These are phyloP conservation scores for Pelargonium fulgidum DNA, from an alignment of 441 rosid genomes.

Conservation along the genomic window DNA sequence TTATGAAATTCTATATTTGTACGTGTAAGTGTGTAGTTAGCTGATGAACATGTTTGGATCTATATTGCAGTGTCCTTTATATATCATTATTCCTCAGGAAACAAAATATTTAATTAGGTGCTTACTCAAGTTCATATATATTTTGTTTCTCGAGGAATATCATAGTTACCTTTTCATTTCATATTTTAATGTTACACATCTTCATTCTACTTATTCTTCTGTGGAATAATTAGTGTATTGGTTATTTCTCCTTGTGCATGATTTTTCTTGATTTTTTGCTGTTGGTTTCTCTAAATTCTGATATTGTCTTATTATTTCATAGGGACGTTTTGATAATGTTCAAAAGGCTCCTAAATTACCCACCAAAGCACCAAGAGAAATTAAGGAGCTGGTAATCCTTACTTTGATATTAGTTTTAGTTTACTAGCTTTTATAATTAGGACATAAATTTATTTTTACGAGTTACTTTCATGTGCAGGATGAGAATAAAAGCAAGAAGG, in stretches of 20 bases:
- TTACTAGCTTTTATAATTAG: not conserved
- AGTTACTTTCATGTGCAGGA: constrained; percentile 48
- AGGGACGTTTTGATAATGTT: constrained; percentile 77
- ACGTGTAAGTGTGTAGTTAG: not conserved
- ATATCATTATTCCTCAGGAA: not conserved
- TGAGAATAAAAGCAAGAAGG: constrained; percentile 83
- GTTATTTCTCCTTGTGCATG: not conserved
- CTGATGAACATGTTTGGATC: not conserved
- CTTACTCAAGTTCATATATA: too few relatives aligned
- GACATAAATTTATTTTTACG: constrained; percentile 8
- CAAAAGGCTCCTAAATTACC: constrained; percentile 47
- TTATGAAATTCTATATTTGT: not conserved
- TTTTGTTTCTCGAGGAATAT: not conserved
- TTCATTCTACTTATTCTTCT: not conserved
- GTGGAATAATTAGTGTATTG: not conserved
- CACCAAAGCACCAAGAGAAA: constrained; percentile 56
- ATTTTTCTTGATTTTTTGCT: not conserved
- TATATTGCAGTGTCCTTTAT: not conserved
- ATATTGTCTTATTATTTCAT: constrained; percentile 19
- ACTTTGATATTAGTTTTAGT: constrained; percentile 6
- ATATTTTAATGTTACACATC: not conserved
- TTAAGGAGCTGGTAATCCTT: constrained; percentile 53
- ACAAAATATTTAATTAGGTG: not conserved
- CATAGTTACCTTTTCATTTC: not conserved
- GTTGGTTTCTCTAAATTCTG: constrained; percentile 5